Conservation (phyloP, 768 basidiomycete species). For the Boletus fagicola region DNA sequence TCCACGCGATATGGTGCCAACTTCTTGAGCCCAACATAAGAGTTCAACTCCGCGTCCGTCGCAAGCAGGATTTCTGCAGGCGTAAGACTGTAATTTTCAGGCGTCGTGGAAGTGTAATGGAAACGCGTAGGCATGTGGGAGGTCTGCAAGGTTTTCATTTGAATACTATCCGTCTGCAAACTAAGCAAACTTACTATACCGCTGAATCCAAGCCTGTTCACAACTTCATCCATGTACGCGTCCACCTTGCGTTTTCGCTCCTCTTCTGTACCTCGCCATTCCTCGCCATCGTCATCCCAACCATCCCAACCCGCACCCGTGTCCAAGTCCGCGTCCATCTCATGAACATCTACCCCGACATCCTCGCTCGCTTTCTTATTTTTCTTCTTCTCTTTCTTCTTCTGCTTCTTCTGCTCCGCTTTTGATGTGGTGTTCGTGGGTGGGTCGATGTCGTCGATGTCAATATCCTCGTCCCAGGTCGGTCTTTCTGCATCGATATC, state of each 20-base stretch:
- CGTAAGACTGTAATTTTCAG: constrained; percentile 65
- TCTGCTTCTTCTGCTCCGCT: constrained; percentile 30
- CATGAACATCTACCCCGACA: constrained; percentile 46
- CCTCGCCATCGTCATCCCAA: constrained; percentile 47
- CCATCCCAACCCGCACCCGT: constrained; percentile 36
- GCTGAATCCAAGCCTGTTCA: constrained; percentile 84
- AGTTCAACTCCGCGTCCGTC: constrained; percentile 89
- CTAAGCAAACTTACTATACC: constrained; percentile 66
- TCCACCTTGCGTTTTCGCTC: constrained; percentile 82
- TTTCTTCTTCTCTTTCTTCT: constrained; percentile 53
- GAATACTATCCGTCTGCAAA: not conserved
- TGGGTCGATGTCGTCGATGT: constrained; percentile 63
- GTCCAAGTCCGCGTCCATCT: constrained; percentile 60
- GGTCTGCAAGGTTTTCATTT: constrained; percentile 50
- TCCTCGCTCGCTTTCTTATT: constrained; percentile 39
- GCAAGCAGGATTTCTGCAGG: constrained; percentile 89
- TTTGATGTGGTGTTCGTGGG: constrained; percentile 34
- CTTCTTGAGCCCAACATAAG: constrained; percentile 85
- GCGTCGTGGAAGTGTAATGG: constrained; percentile 74
- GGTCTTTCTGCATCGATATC: constrained; percentile 65
- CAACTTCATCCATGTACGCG: constrained; percentile 88
- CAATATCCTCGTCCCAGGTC: constrained; percentile 87
- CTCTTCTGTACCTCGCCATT: constrained; percentile 88
- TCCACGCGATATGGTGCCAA: constrained; percentile 85
- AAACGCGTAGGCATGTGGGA: constrained; percentile 90